These are phyloP conservation scores for Zoysia japonica DNA, from an alignment of 176 grass and related monocot genomes.

Conservation along the genomic window DNA sequence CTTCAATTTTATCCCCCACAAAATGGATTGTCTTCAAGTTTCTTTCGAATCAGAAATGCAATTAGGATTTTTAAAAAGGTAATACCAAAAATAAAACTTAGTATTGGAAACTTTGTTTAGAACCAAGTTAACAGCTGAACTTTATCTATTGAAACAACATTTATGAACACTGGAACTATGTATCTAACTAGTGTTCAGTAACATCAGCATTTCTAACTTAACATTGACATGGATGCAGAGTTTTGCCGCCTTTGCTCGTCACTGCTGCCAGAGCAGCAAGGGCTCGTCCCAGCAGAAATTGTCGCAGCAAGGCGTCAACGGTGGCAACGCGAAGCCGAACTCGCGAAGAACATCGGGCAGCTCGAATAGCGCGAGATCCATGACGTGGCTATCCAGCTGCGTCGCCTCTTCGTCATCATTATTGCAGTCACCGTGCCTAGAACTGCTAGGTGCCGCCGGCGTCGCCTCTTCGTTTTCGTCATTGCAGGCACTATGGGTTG, in stretches of 20 bases:
- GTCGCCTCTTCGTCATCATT: background rate
- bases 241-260: slow-evolving; percentile 1
- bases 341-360: slow-evolving; percentile 37
- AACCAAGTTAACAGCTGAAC: background rate
- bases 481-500: background rate
- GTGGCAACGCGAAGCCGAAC: slow-evolving; percentile 34
- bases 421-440: background rate
- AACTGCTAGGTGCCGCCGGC: background rate
- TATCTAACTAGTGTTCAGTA: background rate
- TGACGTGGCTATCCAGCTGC: background rate
- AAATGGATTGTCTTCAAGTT: background rate
- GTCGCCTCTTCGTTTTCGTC: background rate
- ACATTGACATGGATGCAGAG: slow-evolving; percentile 6
- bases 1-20: background rate
- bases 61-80: background rate
- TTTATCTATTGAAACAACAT: slow-evolving; percentile 20
- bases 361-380: slow-evolving; percentile 40
- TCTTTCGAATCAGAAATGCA: background rate
- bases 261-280: slow-evolving; percentile 53
- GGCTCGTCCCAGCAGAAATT: slow-evolving; percentile 40
- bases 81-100: background rate
- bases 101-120: background rate
- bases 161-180: background rate
- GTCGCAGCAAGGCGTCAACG: background rate
- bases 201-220: background rate